These are phyloP conservation scores for Athelia sp. DNA, from an alignment of 1,284 basidiomycete species.

Conservation along the genomic window DNA sequence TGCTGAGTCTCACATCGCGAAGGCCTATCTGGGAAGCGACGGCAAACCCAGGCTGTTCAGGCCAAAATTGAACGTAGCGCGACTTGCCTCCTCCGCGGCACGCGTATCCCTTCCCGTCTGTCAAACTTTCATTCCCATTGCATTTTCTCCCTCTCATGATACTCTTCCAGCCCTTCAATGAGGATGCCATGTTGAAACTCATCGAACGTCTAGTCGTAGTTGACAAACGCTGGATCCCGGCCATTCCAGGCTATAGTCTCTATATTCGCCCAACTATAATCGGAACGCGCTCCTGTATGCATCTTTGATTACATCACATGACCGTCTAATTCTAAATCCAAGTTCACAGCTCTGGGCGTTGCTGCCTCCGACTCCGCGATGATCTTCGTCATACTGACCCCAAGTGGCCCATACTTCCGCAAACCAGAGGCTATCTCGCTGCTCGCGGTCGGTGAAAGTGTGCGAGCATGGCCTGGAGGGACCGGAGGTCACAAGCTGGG, in stretches of 20 bases:
- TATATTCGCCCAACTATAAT: constrained; percentile 84
- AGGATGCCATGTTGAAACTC: constrained; percentile 56
- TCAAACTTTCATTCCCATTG: constrained; percentile 3
- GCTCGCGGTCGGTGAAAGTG: constrained; percentile 62
- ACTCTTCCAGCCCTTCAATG: constrained; percentile 55
- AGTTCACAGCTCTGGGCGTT: constrained; percentile 53
- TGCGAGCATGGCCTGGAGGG: constrained; percentile 83
- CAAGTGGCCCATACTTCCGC: constrained; percentile 71
- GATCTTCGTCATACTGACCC: constrained; percentile 67
- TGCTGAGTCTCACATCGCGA: not conserved
- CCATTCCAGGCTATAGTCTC: constrained; percentile 61
- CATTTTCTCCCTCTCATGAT: not conserved
- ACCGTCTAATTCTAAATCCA: not conserved
- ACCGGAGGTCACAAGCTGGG: constrained; percentile 66
- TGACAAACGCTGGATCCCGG: constrained; percentile 77
- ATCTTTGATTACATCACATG: not conserved
- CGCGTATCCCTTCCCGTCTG: constrained; percentile 65
- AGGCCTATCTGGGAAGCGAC: constrained; percentile 72
- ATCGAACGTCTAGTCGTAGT: constrained; percentile 66
- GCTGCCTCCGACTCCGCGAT: constrained; percentile 63
- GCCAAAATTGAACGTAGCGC: constrained; percentile 79
- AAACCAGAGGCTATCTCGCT: constrained; percentile 63
- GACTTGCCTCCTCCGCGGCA: constrained; percentile 57
- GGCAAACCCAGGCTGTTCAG: constrained; percentile 70
- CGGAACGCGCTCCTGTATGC: constrained; percentile 65